Conservation (phyloP, 106 monocot genomes). For the Gastrodia elata region DNA sequence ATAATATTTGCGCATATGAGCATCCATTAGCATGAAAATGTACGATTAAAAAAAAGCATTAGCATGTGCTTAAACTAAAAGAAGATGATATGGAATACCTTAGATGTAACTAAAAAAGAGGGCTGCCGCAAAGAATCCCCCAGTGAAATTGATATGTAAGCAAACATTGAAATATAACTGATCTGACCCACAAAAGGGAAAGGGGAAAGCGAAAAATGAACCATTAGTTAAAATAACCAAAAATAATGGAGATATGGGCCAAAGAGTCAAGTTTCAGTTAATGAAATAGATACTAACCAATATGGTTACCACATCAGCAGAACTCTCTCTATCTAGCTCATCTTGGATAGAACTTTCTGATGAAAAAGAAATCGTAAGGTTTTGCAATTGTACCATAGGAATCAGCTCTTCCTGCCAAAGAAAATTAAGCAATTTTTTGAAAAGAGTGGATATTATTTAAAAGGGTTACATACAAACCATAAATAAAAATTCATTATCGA, state of each 20-base stretch:
- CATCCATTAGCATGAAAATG: neutral
- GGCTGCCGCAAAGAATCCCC: constrained; percentile 43
- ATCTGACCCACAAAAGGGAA: constrained; percentile 44
- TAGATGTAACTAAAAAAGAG: constrained; percentile 71
- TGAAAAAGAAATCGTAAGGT: constrained; percentile 83
- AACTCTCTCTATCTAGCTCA: constrained; percentile 92
- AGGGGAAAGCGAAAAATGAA: neutral
- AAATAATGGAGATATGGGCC: neutral
- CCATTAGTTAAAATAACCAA: neutral
- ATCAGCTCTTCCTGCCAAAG: constrained; percentile 72
- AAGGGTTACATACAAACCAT: neutral
- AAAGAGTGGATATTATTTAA: neutral
- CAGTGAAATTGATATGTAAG: constrained; percentile 79
- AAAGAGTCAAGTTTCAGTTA: neutral
- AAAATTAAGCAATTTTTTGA: neutral
- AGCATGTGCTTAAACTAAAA: neutral
- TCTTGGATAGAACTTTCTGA: constrained; percentile 94
- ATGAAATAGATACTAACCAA: constrained; percentile 29
- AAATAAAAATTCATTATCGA: neutral
- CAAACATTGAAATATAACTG: constrained; percentile 97
- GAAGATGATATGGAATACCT: constrained; percentile 37
- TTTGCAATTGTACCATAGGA: constrained; percentile 63
- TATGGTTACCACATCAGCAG: constrained; percentile 84
- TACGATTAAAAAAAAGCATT: neutral
- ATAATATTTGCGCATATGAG: neutral